Evolutionary conservation across 257 asterid genomes (phyloP).

Genomic region (Solanum sitiens): DNA sequence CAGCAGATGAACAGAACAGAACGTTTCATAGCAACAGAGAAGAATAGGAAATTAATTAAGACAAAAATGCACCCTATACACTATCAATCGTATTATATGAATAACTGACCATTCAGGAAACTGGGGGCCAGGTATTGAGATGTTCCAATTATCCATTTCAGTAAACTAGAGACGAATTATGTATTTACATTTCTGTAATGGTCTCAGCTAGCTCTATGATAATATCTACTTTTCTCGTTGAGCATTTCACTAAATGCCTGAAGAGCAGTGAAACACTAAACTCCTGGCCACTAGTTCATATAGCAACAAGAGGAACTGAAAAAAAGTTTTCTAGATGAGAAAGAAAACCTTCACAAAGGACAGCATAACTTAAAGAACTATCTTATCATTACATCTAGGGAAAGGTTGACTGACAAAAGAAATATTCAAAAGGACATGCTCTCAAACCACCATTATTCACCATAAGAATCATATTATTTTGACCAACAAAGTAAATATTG

Average conservation of each 20-base stretch:
- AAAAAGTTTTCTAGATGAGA: neutral
- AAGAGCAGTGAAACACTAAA: neutral
- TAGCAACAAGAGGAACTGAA: neutral
- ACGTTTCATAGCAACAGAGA: neutral
- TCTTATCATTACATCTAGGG: neutral
- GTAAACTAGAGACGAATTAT: neutral
- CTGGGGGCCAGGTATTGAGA: neutral
- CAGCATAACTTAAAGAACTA: neutral
- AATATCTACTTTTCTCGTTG: neutral
- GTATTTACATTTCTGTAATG: neutral
- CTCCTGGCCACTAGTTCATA: neutral
- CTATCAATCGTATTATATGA: neutral
- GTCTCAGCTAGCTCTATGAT: neutral
- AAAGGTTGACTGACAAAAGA: neutral
- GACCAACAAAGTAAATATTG: neutral
- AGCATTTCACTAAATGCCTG: neutral
- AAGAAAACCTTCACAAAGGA: neutral
- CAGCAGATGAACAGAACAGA: neutral
- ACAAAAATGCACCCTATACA: neutral
- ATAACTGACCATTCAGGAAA: neutral
- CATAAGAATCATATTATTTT: neutral
- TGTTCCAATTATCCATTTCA: neutral
- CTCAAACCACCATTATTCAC: neutral
- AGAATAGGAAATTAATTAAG: neutral
- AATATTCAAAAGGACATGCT: neutral